Evolutionary conservation across 306 rosid genomes (phyloP).

Genomic region (Dalbergia cultrata): DNA sequence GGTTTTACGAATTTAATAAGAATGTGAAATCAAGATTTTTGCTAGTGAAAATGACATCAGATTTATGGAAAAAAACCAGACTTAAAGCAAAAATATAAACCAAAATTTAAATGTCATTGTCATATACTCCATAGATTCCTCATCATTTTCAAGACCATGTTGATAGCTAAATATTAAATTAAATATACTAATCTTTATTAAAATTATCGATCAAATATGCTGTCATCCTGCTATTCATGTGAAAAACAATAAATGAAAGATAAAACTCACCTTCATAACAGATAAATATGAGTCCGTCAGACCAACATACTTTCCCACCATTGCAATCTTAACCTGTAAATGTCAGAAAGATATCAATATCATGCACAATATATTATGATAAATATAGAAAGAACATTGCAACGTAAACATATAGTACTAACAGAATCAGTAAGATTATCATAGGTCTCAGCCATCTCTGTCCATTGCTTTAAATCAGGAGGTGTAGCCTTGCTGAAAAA

Average conservation of each 20-base stretch:
- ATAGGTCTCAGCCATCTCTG: slow-evolving; percentile 88
- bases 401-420: slow-evolving; percentile 53
- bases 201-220: slow-evolving; percentile 11
- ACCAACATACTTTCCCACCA: slow-evolving; percentile 99
- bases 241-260: slow-evolving; percentile 42
- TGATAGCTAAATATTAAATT: slow-evolving; percentile 20
- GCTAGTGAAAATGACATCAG: slow-evolving; percentile 25
- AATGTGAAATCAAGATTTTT: slow-evolving; percentile 29
- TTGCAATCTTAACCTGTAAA: slow-evolving; percentile 90
- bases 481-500: slow-evolving; percentile 70
- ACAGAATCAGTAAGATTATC: slow-evolving; percentile 87
- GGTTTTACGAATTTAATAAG: slow-evolving; percentile 19
- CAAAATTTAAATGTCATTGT: slow-evolving; percentile 17
- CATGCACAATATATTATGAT: slow-evolving; percentile 28
- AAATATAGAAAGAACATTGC: slow-evolving; percentile 35
- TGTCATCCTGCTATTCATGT: slow-evolving; percentile 2
- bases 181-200: slow-evolving; percentile 10
- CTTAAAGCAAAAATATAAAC: background rate
- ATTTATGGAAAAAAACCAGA: slow-evolving; percentile 29
- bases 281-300: slow-evolving; percentile 96
- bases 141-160: slow-evolving; percentile 29
- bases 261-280: slow-evolving; percentile 81
- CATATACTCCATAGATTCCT: slow-evolving; percentile 11
- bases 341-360: slow-evolving; percentile 36
- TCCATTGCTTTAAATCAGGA: slow-evolving; percentile 92